Percentiles rank a stretch among this genome's conserved stretches.
Evolutionary conservation across 179 eudicot genomes (phyloP).

Genomic region (Camellia oleifera): DNA sequence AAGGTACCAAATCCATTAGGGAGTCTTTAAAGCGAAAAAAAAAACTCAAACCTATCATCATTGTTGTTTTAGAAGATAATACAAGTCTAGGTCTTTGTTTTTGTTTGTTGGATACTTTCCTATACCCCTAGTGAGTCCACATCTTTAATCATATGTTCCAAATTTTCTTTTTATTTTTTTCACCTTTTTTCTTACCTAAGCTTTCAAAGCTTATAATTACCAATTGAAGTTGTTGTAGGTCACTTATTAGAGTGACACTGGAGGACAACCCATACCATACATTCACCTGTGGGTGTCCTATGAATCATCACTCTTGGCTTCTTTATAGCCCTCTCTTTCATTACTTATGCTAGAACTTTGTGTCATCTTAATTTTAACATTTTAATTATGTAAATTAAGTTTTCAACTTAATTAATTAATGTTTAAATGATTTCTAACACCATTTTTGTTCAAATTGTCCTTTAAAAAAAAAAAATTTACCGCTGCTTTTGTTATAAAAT

Average conservation of each 20-base stretch:
- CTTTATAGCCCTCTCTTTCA: background rate
- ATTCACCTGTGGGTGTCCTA: background rate
- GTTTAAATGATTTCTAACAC: no score
- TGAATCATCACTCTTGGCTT: background rate
- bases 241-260: slow-evolving; percentile 13
- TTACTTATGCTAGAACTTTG: background rate
- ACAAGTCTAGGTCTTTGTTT: background rate
- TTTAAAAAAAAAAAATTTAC: no score
- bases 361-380: no score
- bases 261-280: slow-evolving; percentile 7
- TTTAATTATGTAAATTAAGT: no score
- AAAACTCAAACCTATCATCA: slow-evolving; percentile 10
- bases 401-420: no score
- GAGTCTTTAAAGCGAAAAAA: background rate
- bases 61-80: slow-evolving; percentile 19
- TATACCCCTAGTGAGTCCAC: slow-evolving; percentile 3
- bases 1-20: no score
- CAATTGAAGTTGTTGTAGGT: background rate
- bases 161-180: background rate
- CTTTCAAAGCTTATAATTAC: slow-evolving; percentile 17
- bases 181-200: background rate
- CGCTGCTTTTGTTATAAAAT: no score
- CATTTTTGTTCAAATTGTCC: no score
- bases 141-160: slow-evolving; percentile 12
- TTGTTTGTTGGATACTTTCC: slow-evolving; percentile 18